Conservation (phyloP, 140 eudicot species). For the Bidens hawaiensis region DNA sequence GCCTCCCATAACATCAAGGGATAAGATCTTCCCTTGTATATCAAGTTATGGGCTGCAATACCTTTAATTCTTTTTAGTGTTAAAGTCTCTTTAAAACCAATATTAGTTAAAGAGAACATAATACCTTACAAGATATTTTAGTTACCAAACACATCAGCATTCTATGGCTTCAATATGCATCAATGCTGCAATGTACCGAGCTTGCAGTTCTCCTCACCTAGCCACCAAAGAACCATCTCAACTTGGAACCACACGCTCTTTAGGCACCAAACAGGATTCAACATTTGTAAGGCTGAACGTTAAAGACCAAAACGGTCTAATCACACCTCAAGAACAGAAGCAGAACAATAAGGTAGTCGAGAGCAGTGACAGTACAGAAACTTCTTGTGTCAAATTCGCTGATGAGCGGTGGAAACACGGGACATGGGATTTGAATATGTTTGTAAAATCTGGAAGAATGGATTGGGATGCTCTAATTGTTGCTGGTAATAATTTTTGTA, state of each 20-base stretch:
- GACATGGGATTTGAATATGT: slow-evolving; percentile 88
- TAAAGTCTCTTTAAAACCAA: neutral
- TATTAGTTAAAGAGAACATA: slow-evolving; percentile 1
- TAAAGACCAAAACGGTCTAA: slow-evolving; percentile 22
- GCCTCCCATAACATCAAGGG: slow-evolving; percentile 55
- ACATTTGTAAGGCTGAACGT: slow-evolving; percentile 32
- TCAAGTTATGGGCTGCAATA: slow-evolving; percentile 38
- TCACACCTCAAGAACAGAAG: no score
- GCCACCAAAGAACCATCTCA: slow-evolving; percentile 38
- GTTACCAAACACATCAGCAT: slow-evolving; percentile 6
- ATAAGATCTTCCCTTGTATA: slow-evolving; percentile 35
- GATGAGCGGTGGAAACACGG: slow-evolving; percentile 74
- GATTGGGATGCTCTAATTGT: slow-evolving; percentile 77
- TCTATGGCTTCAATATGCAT: slow-evolving; percentile 61
- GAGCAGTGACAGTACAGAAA: slow-evolving; percentile 9
- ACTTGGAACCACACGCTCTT: slow-evolving; percentile 23
- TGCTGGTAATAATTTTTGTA: slow-evolving; percentile 46
- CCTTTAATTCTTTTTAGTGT: slow-evolving; percentile 12
- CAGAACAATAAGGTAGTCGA: slow-evolving; percentile 12
- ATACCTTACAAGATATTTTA: slow-evolving; percentile 1
- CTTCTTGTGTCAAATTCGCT: slow-evolving; percentile 26
- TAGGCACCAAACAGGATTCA: slow-evolving; percentile 35
- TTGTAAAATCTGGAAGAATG: slow-evolving; percentile 61
- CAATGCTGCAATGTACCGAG: slow-evolving; percentile 50
- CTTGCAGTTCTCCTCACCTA: slow-evolving; percentile 51